Evolutionary conservation across 768 basidiomycete genomes (phyloP), one percentile per base, ranked within the genome.

Genomic region (Lepiota subincarnata): DNA sequence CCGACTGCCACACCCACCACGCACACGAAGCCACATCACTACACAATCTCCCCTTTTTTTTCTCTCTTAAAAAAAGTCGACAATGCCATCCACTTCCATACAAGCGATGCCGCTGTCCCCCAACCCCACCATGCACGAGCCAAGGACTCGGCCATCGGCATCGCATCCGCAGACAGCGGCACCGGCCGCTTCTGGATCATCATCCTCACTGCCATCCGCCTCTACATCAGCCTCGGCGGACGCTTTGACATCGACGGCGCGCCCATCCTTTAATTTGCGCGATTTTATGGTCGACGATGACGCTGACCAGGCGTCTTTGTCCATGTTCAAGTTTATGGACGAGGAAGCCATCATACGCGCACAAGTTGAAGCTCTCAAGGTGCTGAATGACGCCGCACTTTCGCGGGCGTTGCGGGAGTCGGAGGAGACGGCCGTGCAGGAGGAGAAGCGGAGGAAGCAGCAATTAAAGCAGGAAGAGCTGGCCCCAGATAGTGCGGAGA

Each of bases 321-420:
- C 31, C 1, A 11, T 60, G 16, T 56, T 51, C 31, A 58, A 62
- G 43, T 48, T 55, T 7, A 47, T 63, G 44, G 66, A 68, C 56
- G 63, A 65, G 53, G 61, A 53, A n/a, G 59, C 63, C 0, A 68
- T 66, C 50, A 55, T 70, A 36, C 46, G 61, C 6, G 66, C 66
- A 0, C 69, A 70, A 56, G 48, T 60, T 8, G 61, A 65, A 13
- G 68, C 68, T 24, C 59, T 68, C 20, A 62, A 66, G 52, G 65
- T 62, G 13, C 62, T 62, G 51, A 64, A 69, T 48, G 59, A 60
- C 31, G 61, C 57, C 4, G 55, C 55, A 38, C 50, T 70, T 24
- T 63, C 63, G 20, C 63, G 62, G 28, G 68, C 67, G 1, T 42
- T 70, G 14, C 56, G 59, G 2, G 59, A 62, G 12, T 68, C 67